phyloP scores from a whole-genome alignment of 2,329 filamentous ascomycete genomes.

The Alternaria solani region DNA sequence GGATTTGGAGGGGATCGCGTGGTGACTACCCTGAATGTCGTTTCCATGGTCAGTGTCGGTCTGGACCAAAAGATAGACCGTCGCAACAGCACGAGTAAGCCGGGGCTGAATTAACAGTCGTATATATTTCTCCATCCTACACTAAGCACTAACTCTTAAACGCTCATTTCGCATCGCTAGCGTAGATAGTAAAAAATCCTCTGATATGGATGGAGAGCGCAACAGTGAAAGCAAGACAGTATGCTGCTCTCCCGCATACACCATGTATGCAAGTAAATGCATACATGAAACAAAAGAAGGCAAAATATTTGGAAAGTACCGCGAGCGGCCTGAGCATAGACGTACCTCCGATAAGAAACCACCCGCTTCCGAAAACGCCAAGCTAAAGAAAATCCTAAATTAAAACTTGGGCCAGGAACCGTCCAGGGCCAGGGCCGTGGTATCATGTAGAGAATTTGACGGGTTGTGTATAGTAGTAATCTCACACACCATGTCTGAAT shows the following conservation, averaged over 20 bases:
- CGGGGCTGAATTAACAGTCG: background rate
- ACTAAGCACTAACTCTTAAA: background rate
- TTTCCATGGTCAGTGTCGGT: background rate
- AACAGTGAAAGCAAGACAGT: background rate
- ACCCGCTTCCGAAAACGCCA: constrained; percentile 6
- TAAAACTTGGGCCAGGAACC: constrained; percentile 1
- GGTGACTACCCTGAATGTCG: background rate
- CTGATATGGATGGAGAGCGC: constrained; percentile 1
- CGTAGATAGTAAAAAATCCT: background rate
- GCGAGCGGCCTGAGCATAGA: background rate
- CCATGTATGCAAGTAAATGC: background rate
- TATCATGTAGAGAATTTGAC: constrained; percentile 3
- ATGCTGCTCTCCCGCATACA: background rate
- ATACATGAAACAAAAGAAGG: background rate
- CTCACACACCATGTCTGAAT: background rate
- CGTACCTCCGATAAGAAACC: background rate
- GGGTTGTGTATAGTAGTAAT: background rate
- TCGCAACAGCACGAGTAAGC: background rate
- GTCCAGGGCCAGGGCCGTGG: background rate
- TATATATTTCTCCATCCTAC: constrained; percentile 5
- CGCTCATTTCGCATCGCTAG: background rate
- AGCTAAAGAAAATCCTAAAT: constrained; percentile 3
- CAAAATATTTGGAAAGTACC: background rate
- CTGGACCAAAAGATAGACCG: background rate
- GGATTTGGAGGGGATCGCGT: background rate